Base-by-base conservation (phyloP, 352 stramenopile genomes). In the Thalassiosira hispida region DNA sequence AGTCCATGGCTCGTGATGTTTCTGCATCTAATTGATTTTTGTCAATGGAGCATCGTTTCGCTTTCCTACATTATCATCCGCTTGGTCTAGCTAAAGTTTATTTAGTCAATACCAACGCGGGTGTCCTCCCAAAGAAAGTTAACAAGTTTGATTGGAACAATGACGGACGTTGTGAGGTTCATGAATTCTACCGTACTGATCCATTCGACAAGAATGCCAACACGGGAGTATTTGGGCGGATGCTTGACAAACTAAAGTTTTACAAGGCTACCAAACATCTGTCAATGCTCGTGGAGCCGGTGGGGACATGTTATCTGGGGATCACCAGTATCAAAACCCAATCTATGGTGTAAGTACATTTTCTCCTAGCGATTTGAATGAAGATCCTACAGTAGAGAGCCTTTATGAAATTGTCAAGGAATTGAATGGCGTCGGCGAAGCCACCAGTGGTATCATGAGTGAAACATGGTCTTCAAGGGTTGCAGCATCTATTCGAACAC, bases 341-440 rank as follows among this genome's bases (percentile, higher is more conserved):
- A 18, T 20, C 1, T 57, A 11, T 38, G 25, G 5, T 40, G 20
- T 60, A 1, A 60, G 22, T 23, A 70, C 2, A 20, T 33, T 7
- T 16, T 1, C 1, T 31, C 64, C 64, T 27, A 14, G 18, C 14
- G 12, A 14, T 2, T 20, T 73, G 7, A 53, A 73, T 49, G 51
- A 65, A 31, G 55, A 12, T 33, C 64, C 64, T 2, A 65, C 64
- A 20, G 20, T 73, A 0, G 27, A 73, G 12, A 69, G 57, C 29
- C 11, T 61, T n/a, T 33, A 42, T 27, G 67, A 69, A 16, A 6
- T 69, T 8, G 33, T 70, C 11, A 76, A 76, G 57, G 23, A 56
- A n/a, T 16, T 76, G 31, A 76, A 76, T 70, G 67, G 67, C 16
- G 42, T 76, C 20, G 67, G 67, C 3, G 44, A 67, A 29, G 12